Base-by-base conservation (phyloP, 768 basidiomycete genomes). In the Tylopilus vinaceipallidus region DNA sequence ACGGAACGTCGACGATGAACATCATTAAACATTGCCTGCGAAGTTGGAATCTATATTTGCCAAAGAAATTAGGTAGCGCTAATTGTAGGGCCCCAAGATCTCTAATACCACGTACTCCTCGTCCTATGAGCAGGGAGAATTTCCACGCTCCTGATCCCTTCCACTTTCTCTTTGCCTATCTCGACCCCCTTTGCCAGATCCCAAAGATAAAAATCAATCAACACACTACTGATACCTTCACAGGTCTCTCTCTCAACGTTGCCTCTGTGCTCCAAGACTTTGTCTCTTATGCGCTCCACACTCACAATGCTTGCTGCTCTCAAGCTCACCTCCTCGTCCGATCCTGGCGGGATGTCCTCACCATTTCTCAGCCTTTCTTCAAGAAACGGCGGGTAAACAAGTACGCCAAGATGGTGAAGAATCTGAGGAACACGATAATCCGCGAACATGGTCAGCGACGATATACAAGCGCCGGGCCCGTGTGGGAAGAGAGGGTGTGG, bases 371-470 rank as follows among this genome's bases (percentile, higher is more conserved):
- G 75, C 33, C 74, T 70, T 16, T 67, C 64, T n/a, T 78, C 60
- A 47, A 95, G 76, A 6, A 75, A 64, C 0, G 77, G 68, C 0
- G 90, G 82, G 69, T 95, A 95, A 2, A 75, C 68, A 37, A 95
- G 73, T 55, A 94, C 84, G 33, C 77, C 73, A 7, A 95, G 75
- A 61, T 91, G 91, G 68, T 95, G 88, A 24, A 95, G 71, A 49
- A 95, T 89, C 63, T 95, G 93, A 2, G 92, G 92, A 6, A 95
- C 88, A 35, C 91, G 82, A 62, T 94, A 93, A 72, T 95, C 92
- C 5, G 93, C 90, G 66, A 95, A 95, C 93, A 94, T 95, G 19
- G 92, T 93, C 11, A 95, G 77, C 42, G 83, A 71, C 42, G 79
- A 75, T 53, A 93, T 88, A 32, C 75, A 73, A 17, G 84, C 72